A percentile compares a stretch with the other conserved stretches of the same genome.
phyloP scores from a whole-genome alignment of 164 flowering plant species.

The Sextonia rubra region DNA sequence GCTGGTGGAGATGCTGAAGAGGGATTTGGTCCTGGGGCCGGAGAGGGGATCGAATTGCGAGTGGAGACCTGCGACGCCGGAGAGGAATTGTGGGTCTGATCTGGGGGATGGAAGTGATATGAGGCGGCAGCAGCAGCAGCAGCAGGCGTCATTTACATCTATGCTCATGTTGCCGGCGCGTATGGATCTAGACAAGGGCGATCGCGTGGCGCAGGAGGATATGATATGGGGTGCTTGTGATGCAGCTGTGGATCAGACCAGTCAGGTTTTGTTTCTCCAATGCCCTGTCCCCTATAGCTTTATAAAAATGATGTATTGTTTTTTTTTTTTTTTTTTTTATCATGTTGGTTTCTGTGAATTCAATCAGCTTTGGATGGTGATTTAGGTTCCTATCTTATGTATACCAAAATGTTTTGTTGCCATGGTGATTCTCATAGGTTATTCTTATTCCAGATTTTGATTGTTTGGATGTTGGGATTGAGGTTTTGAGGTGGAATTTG shows the following conservation, averaged over 20 bases:
- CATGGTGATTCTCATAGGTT: too few relatives aligned
- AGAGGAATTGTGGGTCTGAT: slow-evolving; percentile 13
- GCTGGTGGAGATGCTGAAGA: slow-evolving; percentile 50
- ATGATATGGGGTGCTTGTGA: slow-evolving; percentile 35
- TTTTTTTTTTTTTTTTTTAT: too few relatives aligned
- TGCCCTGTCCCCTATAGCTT: not conserved
- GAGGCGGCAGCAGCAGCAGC: slow-evolving; percentile 20
- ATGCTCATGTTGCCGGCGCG: slow-evolving; percentile 37
- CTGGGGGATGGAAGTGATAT: slow-evolving; percentile 12
- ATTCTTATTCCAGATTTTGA: too few relatives aligned
- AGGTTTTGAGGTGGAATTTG: too few relatives aligned
- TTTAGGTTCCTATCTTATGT: too few relatives aligned
- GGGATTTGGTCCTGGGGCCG: slow-evolving; percentile 24
- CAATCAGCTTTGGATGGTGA: too few relatives aligned
- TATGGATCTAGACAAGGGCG: slow-evolving; percentile 22
- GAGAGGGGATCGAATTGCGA: slow-evolving; percentile 11
- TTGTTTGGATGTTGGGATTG: too few relatives aligned
- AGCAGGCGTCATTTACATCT: slow-evolving; percentile 39
- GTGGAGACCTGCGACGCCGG: slow-evolving; percentile 28
- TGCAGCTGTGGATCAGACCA: slow-evolving; percentile 27
- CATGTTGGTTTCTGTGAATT: too few relatives aligned
- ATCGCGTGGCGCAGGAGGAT: slow-evolving; percentile 21
- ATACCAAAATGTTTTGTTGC: too few relatives aligned
- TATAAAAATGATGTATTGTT: not conserved
- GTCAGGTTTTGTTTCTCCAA: slow-evolving; percentile 43